Evolutionary conservation across 352 stramenopile genomes (phyloP), one percentile per base, ranked within the genome.

Genomic region (Phytopythium mirpurense): DNA sequence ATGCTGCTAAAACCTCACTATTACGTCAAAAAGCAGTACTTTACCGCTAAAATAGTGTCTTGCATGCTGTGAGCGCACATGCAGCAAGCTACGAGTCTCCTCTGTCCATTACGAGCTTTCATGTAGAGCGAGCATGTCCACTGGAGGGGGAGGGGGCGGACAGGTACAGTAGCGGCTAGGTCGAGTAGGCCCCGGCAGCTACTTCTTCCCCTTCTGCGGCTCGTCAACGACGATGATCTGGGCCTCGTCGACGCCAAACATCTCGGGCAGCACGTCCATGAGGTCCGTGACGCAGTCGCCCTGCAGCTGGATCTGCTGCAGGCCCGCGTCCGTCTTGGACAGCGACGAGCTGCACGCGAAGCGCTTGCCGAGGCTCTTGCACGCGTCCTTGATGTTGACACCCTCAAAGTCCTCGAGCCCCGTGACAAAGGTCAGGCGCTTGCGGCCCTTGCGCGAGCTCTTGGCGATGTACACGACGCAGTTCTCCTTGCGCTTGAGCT

Each of bases 311-410:
- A 93, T 90, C 65, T 91, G 78, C 61, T 88, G 76, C 67, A 85
- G 78, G 38, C 81, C 80, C 16, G 72, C 62, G 59, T 90, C 77
- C 9, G 72, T 86, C 59, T 88, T 88, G 45, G 75, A 88, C 38
- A 93, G 60, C 47, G 80, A 90, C 37, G 81, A 86, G 58, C 76
- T 88, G 65, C 83, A 92, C 24, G 83, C 81, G 59, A 93, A 93
- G 34, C 75, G 74, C 68, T 90, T 89, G 63, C 83, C 83, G 27
- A 93, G 67, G 44, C 58, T 84, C 67, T 93, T 91, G 47, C 72
- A 68, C 23, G 75, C 74, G 34, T 93, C 83, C 72, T 93, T 93
- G 57, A 91, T 88, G 63, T 90, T 88, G 53, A 89, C 70, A 14
- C 70, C 76, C 45, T 84, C 74, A 56, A 90, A 88, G 43, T 90